Base-by-base conservation (phyloP, 1,284 basidiomycete species). In the Puccinia hordei region DNA sequence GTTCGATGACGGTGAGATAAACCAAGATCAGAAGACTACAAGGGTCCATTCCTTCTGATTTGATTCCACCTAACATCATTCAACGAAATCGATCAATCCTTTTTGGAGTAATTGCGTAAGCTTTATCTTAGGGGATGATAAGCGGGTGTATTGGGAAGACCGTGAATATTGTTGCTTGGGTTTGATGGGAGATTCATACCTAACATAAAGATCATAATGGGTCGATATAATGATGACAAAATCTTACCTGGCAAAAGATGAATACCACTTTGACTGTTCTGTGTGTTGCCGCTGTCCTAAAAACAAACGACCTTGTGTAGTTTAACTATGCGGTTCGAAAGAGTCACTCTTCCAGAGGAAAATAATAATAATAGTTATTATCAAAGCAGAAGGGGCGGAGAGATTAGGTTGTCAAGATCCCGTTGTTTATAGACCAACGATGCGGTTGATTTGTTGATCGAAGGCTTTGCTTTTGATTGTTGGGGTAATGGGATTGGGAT, bases 141-240 rank as follows among this genome's bases (percentile, higher is more conserved):
- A 61, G 73, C 24, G 73, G 73, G 73, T 75, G 73, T 75, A 75
- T 75, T 63, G 57, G 59, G 73, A 75, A 75, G 73, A 75, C 73
- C 73, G 41, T 75, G n/a, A n/a, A 55, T 19, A 27, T 12, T 41
- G 6, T 35, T 22, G 38, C 30, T 41, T 13, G 15, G 41, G 27
- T 13, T 41, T 27, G 66, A 8, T 35, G 46, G 3, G 4, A 22
- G 66, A 24, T 19, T 69, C 41, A 27, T 51, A 44, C 15, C 27
- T 12, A 27, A 38, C 22, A 13, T 44, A 44, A 17, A 12, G 24
- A 69, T 19, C 8, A 15, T 10, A 69, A 49, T 6, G 38, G 38
- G 12, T 41, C 38, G 38, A 41, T n/a, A n/a, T 12, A 6, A 41
- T 4, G 38, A 41, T 41, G 38, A 6, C 38, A 41, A 41, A 41